Base-by-base conservation (phyloP, 345 rosid species). In the Excoecaria cochinchinensis region DNA sequence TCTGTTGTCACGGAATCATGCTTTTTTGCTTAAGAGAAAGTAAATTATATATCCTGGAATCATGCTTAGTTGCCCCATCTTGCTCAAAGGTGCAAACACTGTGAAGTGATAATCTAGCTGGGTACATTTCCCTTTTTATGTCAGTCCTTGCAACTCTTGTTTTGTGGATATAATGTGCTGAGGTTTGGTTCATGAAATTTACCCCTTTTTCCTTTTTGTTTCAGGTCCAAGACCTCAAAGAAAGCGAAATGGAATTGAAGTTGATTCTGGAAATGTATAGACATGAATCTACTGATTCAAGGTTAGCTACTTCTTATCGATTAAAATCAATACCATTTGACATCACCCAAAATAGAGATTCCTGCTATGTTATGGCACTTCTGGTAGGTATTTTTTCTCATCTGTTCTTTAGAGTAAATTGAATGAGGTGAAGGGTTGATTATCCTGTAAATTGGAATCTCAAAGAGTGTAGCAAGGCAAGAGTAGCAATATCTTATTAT, bases 231-330 rank as follows among this genome's bases (percentile, higher is more conserved):
- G 92, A 89, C 85, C 81, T 90, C 76, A 85, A 83, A 64, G 87
- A 86, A 65, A 86, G 90, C 82, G 89, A 84, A 59, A 59, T 70
- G 81, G 99, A 93, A 90, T 86, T 92, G 87, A 93, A 87, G 79
- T 82, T 92, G 79, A 86, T 96, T 85, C 77, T 89, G 79, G 95
- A 90, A 75, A 93, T 93, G 99, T 92, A 87, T 77, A 88, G 84
- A 81, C 93, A 88, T 12, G 99, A 93, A 84, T 87, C 84, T 65
- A 84, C 84, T 74, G 97, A 84, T 80, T 69, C 95, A 65, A 89
- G 97, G 99, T 96, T 65, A 69, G 56, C 53, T 51, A 63, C 57
- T 59, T 70, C 44, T 16, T 56, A 11, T 53, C 38, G 15, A 5
- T 21, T 55, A 19, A 24, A 56, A 22, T 25, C 24, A 69, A 31